Base-by-base conservation (phyloP, 805 yeast genomes). In the Metschnikowia anglica region DNA sequence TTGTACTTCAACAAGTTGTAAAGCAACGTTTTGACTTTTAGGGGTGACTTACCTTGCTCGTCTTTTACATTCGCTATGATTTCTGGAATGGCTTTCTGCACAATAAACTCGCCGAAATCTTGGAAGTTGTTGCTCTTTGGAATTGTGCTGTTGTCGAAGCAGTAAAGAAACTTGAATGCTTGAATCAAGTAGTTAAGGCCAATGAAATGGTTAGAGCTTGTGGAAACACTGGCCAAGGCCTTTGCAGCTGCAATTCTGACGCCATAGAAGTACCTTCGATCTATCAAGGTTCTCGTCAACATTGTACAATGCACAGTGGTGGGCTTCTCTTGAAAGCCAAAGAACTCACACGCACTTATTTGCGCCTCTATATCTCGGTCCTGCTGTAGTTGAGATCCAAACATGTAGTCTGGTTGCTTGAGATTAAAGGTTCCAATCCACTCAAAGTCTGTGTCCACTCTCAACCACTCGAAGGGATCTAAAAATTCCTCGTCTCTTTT, bases 321-420 rank as follows among this genome's bases (percentile, higher is more conserved):
- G 0, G 89, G 86, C 42, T 78, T 75, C 39, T 73, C 73, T 9
- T 73, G 63, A 16, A 73, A 77, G 6, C 85, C 81, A 62, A 88
- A 91, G 60, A 77, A 87, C 37, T 73, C 67, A 12, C 90, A 76
- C 8, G 97, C 88, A 41, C 88, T 96, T 32, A 80, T 65, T 57
- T 93, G 99, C 0, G 99, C 99, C 47, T 89, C 96, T 15, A 93
- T 95, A 58, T 93, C 99, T 48, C 97, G 70, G 63, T 93, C 99
- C 59, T 89, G 95, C 53, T 87, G 93, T 23, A 93, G 66, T 58
- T 93, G 99, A 0, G 98, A 87, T 1, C 88, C 86, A 60, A 78
- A 93, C 97, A 93, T 93, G 58, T 88, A 85, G 55, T 89, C 97
- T 0, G 96, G 95, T 63, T 90, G 97, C 53, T 83, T 87, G 25